Conservation (phyloP, 805 yeast species). For the Kregervanrija fluxuum region DNA sequence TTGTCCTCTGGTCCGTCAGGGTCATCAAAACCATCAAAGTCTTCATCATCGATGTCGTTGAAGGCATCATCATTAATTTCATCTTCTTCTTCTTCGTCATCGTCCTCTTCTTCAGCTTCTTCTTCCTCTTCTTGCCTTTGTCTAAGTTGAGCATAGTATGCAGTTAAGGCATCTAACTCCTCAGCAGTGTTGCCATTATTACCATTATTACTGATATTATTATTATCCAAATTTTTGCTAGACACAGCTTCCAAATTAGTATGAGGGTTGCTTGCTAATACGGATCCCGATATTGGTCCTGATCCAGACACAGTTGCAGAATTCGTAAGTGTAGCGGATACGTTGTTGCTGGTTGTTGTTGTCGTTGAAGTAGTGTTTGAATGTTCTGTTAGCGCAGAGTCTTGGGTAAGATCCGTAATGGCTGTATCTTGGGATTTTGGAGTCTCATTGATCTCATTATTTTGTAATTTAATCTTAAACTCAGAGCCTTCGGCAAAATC, state of each 20-base stretch:
- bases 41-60: slow-evolving; percentile 7
- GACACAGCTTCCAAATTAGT: neutral
- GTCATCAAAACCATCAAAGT: neutral
- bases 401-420: too few species aligned
- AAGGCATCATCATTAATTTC: slow-evolving; percentile 1
- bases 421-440: too few species aligned
- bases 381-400: too few species aligned
- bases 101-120: slow-evolving; percentile 43
- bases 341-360: too few species aligned
- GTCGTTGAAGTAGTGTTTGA: too few species aligned
- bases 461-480: too few species aligned
- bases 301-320: too few species aligned
- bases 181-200: slow-evolving; percentile 37
- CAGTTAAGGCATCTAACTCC: slow-evolving; percentile 65
- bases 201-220: neutral
- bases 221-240: neutral
- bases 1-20: too few species aligned
- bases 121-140: slow-evolving; percentile 59
- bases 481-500: too few species aligned
- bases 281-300: too few species aligned
- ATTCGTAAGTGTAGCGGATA: too few species aligned
- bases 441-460: too few species aligned
- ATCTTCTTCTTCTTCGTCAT: slow-evolving; percentile 5
- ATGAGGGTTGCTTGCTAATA: neutral
- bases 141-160: slow-evolving; percentile 71